A percentile compares a stretch with the other conserved stretches of the same genome.
Conservation (phyloP, 306 rosid genomes). For the Gastrolobium villosum region DNA sequence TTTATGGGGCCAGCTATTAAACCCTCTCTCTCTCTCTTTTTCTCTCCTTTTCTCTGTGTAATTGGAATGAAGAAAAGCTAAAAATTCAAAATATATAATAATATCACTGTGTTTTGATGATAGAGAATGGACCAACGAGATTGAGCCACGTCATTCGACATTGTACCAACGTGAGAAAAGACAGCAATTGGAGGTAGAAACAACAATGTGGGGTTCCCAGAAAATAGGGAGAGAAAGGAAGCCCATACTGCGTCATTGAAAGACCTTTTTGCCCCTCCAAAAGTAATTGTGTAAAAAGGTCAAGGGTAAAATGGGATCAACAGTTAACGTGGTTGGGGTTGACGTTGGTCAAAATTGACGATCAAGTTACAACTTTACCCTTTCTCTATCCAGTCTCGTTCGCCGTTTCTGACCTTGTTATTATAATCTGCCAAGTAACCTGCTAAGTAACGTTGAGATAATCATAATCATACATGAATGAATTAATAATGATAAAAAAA, state of each 20-base stretch:
- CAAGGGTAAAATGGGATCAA: neutral
- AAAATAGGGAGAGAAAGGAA: neutral
- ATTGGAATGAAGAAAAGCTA: no score
- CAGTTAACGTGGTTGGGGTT: neutral
- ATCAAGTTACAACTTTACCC: neutral
- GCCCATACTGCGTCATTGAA: neutral
- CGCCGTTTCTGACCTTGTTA: slow-evolving; percentile 29
- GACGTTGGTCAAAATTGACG: neutral
- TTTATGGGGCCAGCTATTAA: neutral
- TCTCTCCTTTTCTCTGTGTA: neutral
- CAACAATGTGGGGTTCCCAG: slow-evolving; percentile 39
- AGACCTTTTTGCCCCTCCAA: slow-evolving; percentile 21
- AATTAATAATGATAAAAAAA: no score
- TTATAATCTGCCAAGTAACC: no score
- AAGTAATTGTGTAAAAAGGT: neutral
- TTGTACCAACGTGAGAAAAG: slow-evolving; percentile 11
- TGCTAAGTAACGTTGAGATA: no score
- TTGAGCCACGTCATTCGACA: slow-evolving; percentile 35
- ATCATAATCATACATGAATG: no score
- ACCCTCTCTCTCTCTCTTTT: neutral
- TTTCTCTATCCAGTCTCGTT: neutral
- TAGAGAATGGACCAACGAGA: neutral
- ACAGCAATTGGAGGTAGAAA: neutral
- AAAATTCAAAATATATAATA: neutral
- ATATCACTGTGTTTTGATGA: neutral